A percentile compares a stretch with the other conserved stretches of the same genome.
Evolutionary conservation across 1,284 basidiomycete species (phyloP).

Genomic region (Moesziomyces sp.): DNA sequence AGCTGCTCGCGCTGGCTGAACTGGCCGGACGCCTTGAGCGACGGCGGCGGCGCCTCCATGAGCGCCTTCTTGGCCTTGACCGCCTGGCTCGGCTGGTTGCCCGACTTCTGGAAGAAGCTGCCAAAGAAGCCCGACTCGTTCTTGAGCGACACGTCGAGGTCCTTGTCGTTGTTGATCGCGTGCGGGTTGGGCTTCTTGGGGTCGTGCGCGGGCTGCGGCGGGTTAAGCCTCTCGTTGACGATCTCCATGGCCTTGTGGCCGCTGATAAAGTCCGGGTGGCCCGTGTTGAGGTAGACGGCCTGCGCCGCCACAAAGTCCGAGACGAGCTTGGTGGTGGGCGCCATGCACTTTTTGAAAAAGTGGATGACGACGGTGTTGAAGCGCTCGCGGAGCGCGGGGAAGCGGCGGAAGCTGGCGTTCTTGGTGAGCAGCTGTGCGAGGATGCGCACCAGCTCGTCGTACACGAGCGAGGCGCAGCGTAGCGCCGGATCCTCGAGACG

Average conservation of each 20-base stretch:
- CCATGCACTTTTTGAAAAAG: constrained; percentile 89
- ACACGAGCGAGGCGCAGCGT: constrained; percentile 96
- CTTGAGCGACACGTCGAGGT: constrained; percentile 88
- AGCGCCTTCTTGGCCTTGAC: constrained; percentile 74
- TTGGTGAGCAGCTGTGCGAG: constrained; percentile 97
- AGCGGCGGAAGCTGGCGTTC: constrained; percentile 88
- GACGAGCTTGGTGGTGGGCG: constrained; percentile 95
- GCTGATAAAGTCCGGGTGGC: constrained; percentile 89
- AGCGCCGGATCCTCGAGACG: constrained; percentile 91
- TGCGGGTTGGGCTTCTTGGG: constrained; percentile 68
- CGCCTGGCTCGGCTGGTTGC: constrained; percentile 72
- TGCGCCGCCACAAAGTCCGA: constrained; percentile 96
- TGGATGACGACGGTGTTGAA: constrained; percentile 96
- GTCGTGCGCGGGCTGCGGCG: constrained; percentile 64
- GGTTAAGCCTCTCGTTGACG: constrained; percentile 82
- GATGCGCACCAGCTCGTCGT: constrained; percentile 99
- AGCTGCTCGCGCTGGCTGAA: constrained; percentile 94
- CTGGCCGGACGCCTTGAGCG: constrained; percentile 90
- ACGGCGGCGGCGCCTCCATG: constrained; percentile 89
- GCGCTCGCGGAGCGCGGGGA: constrained; percentile 91
- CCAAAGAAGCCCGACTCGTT: constrained; percentile 90
- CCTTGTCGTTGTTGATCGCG: constrained; percentile 87
- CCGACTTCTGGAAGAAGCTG: constrained; percentile 82
- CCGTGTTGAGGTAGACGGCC: constrained; percentile 98
- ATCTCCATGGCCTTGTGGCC: constrained; percentile 96